phyloP scores from a whole-genome alignment of 164 flowering plant species.

The Vitis cinerea region DNA sequence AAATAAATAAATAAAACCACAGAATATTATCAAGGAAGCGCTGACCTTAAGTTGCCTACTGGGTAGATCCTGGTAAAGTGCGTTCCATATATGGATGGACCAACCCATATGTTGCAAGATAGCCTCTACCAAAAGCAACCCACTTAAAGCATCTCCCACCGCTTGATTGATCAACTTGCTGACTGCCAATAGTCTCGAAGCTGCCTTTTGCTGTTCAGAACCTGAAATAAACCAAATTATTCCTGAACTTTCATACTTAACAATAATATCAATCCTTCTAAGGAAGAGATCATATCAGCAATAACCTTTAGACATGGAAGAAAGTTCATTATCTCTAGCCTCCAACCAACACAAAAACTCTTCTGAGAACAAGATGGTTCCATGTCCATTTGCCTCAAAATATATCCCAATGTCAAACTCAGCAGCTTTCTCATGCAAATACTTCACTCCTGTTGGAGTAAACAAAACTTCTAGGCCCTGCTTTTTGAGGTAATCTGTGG shows the following conservation, averaged over 20 bases:
- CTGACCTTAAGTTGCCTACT: conserved; percentile 93
- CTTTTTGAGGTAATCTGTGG: conserved; percentile 70
- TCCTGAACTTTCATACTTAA: not conserved
- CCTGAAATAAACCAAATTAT: conserved; percentile 40
- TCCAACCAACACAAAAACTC: conserved; percentile 57
- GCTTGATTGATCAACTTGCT: conserved; percentile 90
- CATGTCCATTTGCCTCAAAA: conserved; percentile 99
- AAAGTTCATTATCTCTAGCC: conserved; percentile 44
- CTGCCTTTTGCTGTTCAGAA: conserved; percentile 76
- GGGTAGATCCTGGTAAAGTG: conserved; percentile 84
- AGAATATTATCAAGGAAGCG: not conserved
- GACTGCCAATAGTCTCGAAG: conserved; percentile 69
- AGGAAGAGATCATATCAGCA: not conserved
- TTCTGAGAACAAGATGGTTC: conserved; percentile 88
- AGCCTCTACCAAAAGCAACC: conserved; percentile 83
- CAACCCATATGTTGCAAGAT: conserved; percentile 70
- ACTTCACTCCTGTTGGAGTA: conserved; percentile 93
- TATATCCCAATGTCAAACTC: conserved; percentile 92
- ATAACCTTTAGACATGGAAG: conserved; percentile 51
- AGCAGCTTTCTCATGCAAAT: conserved; percentile 85
- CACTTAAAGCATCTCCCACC: conserved; percentile 94
- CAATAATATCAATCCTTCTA: not conserved
- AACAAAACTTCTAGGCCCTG: conserved; percentile 71
- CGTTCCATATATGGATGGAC: conserved; percentile 81
- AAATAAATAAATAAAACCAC: not conserved